These are phyloP conservation scores for Solanum hybrid DNA, from an alignment of 305 asterid genomes.

Conservation along the genomic window DNA sequence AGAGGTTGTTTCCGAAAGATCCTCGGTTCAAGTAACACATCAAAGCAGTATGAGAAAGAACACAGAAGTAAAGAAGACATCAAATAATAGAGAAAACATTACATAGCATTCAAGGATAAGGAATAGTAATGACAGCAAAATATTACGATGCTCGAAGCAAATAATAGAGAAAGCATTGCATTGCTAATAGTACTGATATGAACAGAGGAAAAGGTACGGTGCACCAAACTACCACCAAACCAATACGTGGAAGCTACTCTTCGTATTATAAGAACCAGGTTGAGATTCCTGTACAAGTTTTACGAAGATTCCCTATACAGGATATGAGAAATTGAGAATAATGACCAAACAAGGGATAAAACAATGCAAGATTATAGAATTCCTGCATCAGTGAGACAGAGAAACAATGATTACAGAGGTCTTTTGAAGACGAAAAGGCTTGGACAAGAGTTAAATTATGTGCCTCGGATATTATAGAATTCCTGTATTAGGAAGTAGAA, in stretches of 20 bases:
- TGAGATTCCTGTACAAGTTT: background rate
- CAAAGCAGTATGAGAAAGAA: background rate
- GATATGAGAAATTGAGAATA: background rate
- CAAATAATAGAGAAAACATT: background rate
- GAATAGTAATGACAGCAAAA: background rate
- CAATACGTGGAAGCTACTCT: background rate
- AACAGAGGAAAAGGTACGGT: background rate
- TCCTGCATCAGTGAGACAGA: background rate
- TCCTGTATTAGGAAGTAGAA: background rate
- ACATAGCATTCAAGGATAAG: background rate
- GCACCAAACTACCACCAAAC: background rate
- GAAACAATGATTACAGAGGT: background rate
- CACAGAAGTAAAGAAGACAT: background rate
- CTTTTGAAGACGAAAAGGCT: background rate
- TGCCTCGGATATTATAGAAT: background rate
- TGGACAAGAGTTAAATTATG: background rate
- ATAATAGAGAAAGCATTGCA: background rate
- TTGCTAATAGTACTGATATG: background rate
- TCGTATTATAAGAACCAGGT: background rate
- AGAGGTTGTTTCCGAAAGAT: background rate
- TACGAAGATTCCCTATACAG: background rate
- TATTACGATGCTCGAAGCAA: background rate
- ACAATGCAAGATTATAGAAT: background rate
- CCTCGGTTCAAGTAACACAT: background rate
- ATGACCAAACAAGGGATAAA: background rate